A percentile compares a stretch with the other conserved stretches of the same genome.
phyloP scores from a whole-genome alignment of 768 basidiomycete species.

The Termitomyces sp. region DNA sequence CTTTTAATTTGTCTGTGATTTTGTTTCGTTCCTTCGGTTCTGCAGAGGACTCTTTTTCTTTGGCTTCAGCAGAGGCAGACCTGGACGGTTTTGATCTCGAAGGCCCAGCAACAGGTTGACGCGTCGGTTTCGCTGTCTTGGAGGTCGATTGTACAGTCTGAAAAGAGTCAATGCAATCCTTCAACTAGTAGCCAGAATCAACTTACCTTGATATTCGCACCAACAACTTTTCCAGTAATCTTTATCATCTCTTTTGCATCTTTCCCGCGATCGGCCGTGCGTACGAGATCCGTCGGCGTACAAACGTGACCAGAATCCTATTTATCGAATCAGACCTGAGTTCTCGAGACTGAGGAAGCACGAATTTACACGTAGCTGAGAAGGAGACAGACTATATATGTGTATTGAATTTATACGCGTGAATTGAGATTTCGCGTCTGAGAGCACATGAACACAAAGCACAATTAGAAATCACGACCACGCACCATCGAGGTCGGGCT shows the following conservation, averaged over 20 bases:
- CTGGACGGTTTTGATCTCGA: constrained; percentile 33
- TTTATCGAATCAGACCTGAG: neutral
- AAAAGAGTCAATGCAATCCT: neutral
- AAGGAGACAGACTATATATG: constrained; percentile 70
- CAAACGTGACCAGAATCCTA: constrained; percentile 46
- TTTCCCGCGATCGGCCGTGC: constrained; percentile 32
- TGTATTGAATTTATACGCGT: constrained; percentile 48
- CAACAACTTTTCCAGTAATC: constrained; percentile 44
- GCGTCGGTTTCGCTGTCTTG: constrained; percentile 16
- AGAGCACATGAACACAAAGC: constrained; percentile 1
- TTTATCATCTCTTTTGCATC: constrained; percentile 35
- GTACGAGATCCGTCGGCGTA: constrained; percentile 31
- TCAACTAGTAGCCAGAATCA: neutral
- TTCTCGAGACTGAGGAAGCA: neutral
- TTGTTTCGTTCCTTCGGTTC: constrained; percentile 9
- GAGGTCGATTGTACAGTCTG: constrained; percentile 8
- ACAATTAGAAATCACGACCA: constrained; percentile 5
- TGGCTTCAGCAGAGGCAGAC: constrained; percentile 2
- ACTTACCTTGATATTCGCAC: constrained; percentile 41
- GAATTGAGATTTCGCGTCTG: constrained; percentile 54
- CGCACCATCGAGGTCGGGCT: constrained; percentile 62
- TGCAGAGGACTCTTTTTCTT: constrained; percentile 11
- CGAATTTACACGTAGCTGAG: constrained; percentile 50
- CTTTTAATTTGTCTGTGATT: constrained; percentile 9
- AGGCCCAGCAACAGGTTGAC: constrained; percentile 38